A percentile compares a stretch with the other conserved stretches of the same genome.
phyloP scores from a whole-genome alignment of 495 filamentous ascomycete genomes.

The Patellaria atrata region DNA sequence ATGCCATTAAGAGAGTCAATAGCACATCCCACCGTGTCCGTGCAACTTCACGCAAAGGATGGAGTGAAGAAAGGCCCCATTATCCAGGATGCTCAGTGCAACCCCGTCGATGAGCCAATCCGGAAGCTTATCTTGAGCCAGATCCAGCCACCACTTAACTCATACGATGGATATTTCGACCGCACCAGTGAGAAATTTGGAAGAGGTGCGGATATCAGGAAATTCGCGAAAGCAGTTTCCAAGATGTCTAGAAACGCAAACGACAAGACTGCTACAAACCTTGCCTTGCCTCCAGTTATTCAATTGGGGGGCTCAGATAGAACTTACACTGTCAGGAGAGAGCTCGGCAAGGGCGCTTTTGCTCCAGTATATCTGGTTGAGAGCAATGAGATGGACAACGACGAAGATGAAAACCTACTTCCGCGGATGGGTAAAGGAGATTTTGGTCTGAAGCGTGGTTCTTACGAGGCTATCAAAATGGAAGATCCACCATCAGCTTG shows the following conservation, averaged over 20 bases:
- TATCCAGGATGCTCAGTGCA: slow-evolving; percentile 71
- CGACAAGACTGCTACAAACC: slow-evolving; percentile 42
- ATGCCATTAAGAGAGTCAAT: slow-evolving; percentile 8
- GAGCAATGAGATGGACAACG: slow-evolving; percentile 35
- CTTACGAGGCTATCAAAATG: slow-evolving; percentile 81
- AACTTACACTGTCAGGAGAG: slow-evolving; percentile 65
- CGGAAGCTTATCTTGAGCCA: slow-evolving; percentile 59
- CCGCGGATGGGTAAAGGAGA: slow-evolving; percentile 27
- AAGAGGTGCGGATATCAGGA: slow-evolving; percentile 58
- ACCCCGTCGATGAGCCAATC: slow-evolving; percentile 64
- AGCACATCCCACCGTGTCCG: slow-evolving; percentile 6
- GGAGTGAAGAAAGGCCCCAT: slow-evolving; percentile 41
- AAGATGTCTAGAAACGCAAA: slow-evolving; percentile 46
- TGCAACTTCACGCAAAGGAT: slow-evolving; percentile 11
- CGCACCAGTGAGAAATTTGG: slow-evolving; percentile 43
- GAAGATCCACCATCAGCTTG: slow-evolving; percentile 77
- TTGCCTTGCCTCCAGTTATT: slow-evolving; percentile 47
- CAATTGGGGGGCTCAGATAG: slow-evolving; percentile 46
- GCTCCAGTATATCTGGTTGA: slow-evolving; percentile 88
- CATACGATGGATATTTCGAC: slow-evolving; percentile 66
- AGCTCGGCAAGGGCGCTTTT: slow-evolving; percentile 85
- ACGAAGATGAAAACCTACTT: slow-evolving; percentile 26
- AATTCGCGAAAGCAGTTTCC: slow-evolving; percentile 51
- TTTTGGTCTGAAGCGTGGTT: slow-evolving; percentile 34
- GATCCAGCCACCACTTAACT: slow-evolving; percentile 51